Evolutionary conservation across 2,329 filamentous ascomycete genomes (phyloP), one percentile per base, ranked within the genome.

Genomic region (Cercospora brassicicola): DNA sequence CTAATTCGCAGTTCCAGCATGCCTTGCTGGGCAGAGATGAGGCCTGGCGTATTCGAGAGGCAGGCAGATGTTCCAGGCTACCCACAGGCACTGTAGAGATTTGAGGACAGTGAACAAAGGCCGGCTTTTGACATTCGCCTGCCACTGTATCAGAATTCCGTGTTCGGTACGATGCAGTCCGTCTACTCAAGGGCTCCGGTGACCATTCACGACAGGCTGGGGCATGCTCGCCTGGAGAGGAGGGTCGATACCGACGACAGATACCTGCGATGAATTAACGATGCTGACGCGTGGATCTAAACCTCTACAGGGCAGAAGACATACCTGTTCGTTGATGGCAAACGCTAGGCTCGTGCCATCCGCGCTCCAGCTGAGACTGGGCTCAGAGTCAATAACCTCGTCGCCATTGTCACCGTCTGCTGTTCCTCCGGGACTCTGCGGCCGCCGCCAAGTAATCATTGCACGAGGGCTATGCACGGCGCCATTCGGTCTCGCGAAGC

Each of bases 271-370:
- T 33, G 20, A 31, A 30, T 63, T n/a, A 63, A 48, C 31, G 10
- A 28, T 53, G 30, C 18, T 7, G 31, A n/a, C 26, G 23, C 18
- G 30, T 13, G 23, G 9, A 11, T 23, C 28, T 6, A 20, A 42
- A 20, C 3, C 10, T 31, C n/a, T 23, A 15, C 13, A 13, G 15
- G 18, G 10, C 10, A 26, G 3, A 36, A 51, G 26, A 56, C 78
- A 48, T 78, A 86, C 84, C 81, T 84, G 81, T 69, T 80, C 81
- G 31, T 74, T 75, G 1, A 71, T 67, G 4, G 74, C 74, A 73
- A 85, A 84, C 1, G 82, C 83, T 66, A 87, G 78, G 72, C 81
- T 84, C 72, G 83, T 83, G n/a, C 84, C 84, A 74, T 86, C 82
- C 11, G 79, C 79, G 74, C 85, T 84, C 85, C 85, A 87, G 31